Conservation (phyloP, 139 green algal species). For the Coelastrella sp. region DNA sequence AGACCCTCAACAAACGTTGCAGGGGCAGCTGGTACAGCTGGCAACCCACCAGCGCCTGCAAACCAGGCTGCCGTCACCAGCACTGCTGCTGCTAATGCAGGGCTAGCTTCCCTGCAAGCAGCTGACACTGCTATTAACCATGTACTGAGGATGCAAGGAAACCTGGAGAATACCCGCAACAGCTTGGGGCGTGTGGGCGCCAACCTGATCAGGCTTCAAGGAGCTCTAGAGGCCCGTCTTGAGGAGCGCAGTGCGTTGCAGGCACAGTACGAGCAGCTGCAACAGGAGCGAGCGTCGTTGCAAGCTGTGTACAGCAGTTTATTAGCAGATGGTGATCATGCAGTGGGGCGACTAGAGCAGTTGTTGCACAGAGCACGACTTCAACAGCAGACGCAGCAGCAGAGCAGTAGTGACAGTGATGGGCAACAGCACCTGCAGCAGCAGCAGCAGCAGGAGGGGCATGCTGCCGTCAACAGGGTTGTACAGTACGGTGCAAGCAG, state of each 20-base stretch:
- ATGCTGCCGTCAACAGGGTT: neutral
- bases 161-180: neutral
- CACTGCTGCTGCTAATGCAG: neutral
- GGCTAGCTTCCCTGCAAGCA: neutral
- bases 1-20: too few relatives aligned
- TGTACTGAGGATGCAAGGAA: slow-evolving; percentile 10
- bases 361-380: neutral
- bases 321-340: slow-evolving; percentile 15
- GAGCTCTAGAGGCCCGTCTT: neutral
- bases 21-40: too few relatives aligned
- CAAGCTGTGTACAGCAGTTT: slow-evolving; percentile 8
- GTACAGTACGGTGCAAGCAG: neutral
- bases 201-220: neutral
- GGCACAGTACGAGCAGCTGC: slow-evolving; percentile 6
- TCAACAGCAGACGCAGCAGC: slow-evolving; percentile 26
- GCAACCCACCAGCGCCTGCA: too few relatives aligned
- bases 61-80: too few relatives aligned
- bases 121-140: slow-evolving; percentile 19
- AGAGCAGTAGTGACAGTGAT: neutral
- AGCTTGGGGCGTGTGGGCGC: neutral
- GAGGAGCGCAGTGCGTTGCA: neutral
- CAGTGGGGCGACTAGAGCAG: neutral
- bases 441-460: slow-evolving; percentile 32
- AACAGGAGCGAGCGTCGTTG: neutral
- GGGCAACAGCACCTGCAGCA: neutral